Evolutionary conservation across 2,329 filamentous ascomycete species (phyloP).

Genomic region (Xylariales sp.): DNA sequence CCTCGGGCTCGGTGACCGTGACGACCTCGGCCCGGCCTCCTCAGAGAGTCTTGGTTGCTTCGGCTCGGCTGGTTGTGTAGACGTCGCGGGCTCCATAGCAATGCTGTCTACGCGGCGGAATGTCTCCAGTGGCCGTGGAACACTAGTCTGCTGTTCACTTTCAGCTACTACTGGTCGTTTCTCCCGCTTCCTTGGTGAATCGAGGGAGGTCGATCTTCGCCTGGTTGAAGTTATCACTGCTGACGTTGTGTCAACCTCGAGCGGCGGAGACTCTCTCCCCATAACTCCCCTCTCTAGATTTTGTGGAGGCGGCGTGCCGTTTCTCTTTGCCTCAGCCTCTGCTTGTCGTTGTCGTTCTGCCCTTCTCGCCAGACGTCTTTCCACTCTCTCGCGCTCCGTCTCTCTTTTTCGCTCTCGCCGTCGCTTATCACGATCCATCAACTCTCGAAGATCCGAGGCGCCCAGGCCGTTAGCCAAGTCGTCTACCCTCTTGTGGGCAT

Average conservation of each 20-base stretch:
- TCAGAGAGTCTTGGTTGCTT: constrained; percentile 11
- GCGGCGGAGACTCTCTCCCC: constrained; percentile 51
- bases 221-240: constrained; percentile 53
- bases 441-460: constrained; percentile 75
- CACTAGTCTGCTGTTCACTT: constrained; percentile 13
- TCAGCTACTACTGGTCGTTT: constrained; percentile 19
- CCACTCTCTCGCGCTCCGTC: constrained; percentile 62
- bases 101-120: constrained; percentile 47
- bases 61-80: constrained; percentile 9
- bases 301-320: constrained; percentile 45
- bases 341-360: constrained; percentile 63
- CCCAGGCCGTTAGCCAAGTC: constrained; percentile 81
- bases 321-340: constrained; percentile 48
- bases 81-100: constrained; percentile 24
- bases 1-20: constrained; percentile 27
- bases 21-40: constrained; percentile 8
- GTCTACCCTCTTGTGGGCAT: constrained; percentile 59
- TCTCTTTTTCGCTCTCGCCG: constrained; percentile 70
- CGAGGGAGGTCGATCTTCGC: constrained; percentile 39
- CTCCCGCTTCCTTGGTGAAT: constrained; percentile 25
- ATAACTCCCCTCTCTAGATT: constrained; percentile 59
- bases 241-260: constrained; percentile 54
- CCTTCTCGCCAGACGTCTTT: constrained; percentile 59
- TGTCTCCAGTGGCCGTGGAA: constrained; percentile 33
- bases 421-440: constrained; percentile 85